Percentiles rank a stretch among this genome's conserved stretches.
Conservation (phyloP, 495 filamentous ascomycete genomes). For the Aspergillus hancockii region DNA sequence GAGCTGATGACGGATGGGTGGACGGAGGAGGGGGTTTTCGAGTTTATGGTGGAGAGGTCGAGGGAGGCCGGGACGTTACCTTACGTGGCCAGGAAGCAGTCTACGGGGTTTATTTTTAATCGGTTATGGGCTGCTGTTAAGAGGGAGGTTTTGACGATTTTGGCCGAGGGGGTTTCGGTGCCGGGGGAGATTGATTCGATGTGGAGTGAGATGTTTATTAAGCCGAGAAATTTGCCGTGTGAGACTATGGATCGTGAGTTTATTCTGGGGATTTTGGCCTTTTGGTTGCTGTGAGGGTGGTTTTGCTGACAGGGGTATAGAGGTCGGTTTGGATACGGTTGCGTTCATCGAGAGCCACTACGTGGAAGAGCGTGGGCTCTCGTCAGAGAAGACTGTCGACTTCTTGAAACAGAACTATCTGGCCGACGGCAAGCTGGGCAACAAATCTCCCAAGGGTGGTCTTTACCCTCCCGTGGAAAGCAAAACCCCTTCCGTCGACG, state of each 20-base stretch:
- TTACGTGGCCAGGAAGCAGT: slow-evolving; percentile 43
- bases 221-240: slow-evolving; percentile 26
- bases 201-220: slow-evolving; percentile 43
- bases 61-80: slow-evolving; percentile 43
- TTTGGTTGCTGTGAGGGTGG: neutral
- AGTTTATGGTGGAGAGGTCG: slow-evolving; percentile 38
- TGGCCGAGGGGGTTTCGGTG: slow-evolving; percentile 43
- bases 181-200: slow-evolving; percentile 44
- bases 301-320: slow-evolving; percentile 17
- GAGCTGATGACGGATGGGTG: slow-evolving; percentile 53
- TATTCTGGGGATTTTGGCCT: neutral
- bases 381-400: slow-evolving; percentile 33
- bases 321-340: slow-evolving; percentile 55
- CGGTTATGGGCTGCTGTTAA: slow-evolving; percentile 55
- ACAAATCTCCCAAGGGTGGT: slow-evolving; percentile 28
- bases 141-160: slow-evolving; percentile 45
- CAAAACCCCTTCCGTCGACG: neutral
- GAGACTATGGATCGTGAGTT: slow-evolving; percentile 35
- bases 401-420: slow-evolving; percentile 45
- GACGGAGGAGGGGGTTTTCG: slow-evolving; percentile 41
- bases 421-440: slow-evolving; percentile 36
- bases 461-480: slow-evolving; percentile 23
- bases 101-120: slow-evolving; percentile 54
- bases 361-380: slow-evolving; percentile 45
- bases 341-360: slow-evolving; percentile 44